Conservation (phyloP, 352 stramenopile genomes). For the Pythium aquatile region DNA sequence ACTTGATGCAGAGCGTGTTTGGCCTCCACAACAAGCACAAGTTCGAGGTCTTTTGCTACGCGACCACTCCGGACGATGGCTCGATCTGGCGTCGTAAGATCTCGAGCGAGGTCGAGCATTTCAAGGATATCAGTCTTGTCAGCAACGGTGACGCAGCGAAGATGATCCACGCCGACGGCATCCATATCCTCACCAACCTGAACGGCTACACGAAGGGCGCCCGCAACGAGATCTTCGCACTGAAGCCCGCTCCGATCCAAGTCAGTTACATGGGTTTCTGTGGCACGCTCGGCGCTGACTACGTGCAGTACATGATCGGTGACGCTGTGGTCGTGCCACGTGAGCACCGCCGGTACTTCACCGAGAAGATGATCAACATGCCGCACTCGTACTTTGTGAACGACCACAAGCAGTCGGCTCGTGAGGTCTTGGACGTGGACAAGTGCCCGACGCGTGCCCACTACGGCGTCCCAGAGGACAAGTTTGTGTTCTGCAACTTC, state of each 20-base stretch:
- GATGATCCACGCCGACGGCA: constrained; percentile 79
- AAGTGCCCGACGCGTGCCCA: constrained; percentile 75
- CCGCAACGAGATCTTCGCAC: constrained; percentile 92
- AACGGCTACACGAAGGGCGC: constrained; percentile 94
- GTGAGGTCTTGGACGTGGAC: constrained; percentile 73
- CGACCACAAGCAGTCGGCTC: constrained; percentile 88
- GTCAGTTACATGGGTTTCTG: constrained; percentile 91
- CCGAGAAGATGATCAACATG: constrained; percentile 91
- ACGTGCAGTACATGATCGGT: constrained; percentile 93
- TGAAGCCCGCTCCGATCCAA: constrained; percentile 88
- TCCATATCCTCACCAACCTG: constrained; percentile 92
- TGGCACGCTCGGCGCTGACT: constrained; percentile 89
- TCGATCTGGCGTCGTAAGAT: constrained; percentile 86
- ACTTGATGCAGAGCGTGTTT: constrained; percentile 92
- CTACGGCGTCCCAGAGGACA: constrained; percentile 90
- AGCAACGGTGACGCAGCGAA: constrained; percentile 68
- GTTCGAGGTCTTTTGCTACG: constrained; percentile 92
- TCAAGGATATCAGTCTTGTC: constrained; percentile 75
- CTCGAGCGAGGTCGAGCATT: constrained; percentile 83
- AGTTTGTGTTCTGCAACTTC: constrained; percentile 95
- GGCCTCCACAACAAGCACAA: constrained; percentile 81
- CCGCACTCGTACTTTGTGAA: constrained; percentile 94
- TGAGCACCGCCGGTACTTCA: constrained; percentile 69
- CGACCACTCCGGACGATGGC: constrained; percentile 72
- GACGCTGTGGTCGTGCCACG: constrained; percentile 78